Evolutionary conservation across 2,329 filamentous ascomycete genomes (phyloP).

Genomic region (Xylariaceae sp.): DNA sequence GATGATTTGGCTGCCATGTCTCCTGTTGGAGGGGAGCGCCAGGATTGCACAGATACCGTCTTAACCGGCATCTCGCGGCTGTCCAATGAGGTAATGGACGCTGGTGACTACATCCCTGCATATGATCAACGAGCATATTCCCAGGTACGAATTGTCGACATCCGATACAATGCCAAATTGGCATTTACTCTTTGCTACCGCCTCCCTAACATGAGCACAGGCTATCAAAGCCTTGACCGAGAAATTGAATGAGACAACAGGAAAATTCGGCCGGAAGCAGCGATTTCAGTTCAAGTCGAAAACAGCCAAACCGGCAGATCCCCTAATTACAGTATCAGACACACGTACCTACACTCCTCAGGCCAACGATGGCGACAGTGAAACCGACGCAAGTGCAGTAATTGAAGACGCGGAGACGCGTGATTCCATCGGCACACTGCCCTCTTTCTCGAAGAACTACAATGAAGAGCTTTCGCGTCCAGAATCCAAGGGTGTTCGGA

Average conservation of each 20-base stretch:
- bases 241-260: constrained; percentile 67
- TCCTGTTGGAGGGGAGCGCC: constrained; percentile 66
- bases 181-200: too few relatives aligned
- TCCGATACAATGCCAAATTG: too few relatives aligned
- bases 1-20: constrained; percentile 59
- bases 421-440: constrained; percentile 35
- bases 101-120: constrained; percentile 73
- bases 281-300: constrained; percentile 77
- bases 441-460: constrained; percentile 44
- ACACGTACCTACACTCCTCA: constrained; percentile 15
- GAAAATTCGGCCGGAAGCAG: constrained; percentile 65
- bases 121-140: constrained; percentile 88
- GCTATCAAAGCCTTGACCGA: constrained; percentile 77
- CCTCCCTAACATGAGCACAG: constrained; percentile 32
- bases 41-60: constrained; percentile 76
- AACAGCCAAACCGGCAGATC: constrained; percentile 49
- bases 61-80: constrained; percentile 75
- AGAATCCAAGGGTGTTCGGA: constrained; percentile 38
- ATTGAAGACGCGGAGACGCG: constrained; percentile 22
- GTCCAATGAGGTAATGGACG: constrained; percentile 80
- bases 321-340: constrained; percentile 34
- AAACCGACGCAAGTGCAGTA: constrained; percentile 6
- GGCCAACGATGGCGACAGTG: constrained; percentile 15
- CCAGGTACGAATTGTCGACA: constrained; percentile 61
- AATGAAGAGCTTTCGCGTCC: constrained; percentile 49